Evolutionary conservation across 108 stramenopile genomes (phyloP), one percentile per base, ranked within the genome.

Genomic region (Conticribra guillardii): DNA sequence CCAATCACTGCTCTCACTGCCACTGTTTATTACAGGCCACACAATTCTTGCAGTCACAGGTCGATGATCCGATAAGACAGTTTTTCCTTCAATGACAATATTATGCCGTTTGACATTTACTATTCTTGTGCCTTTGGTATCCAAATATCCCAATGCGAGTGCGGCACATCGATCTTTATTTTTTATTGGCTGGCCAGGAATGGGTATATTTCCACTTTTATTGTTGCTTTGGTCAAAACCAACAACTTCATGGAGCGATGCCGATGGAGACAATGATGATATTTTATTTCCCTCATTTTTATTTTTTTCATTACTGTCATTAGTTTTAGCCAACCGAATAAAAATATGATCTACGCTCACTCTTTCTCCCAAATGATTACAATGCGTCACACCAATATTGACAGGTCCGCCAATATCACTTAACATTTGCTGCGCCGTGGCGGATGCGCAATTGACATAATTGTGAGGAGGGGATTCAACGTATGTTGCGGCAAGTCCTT

Each of bases 341-440:
- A 81, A 74, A 29, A 81, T 71, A 26, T 81, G 80, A 60, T 81
- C 80, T 8, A 81, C 80, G 22, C 61, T 64, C 1, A 81, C 80
- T 27, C 47, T 63, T 26, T 81, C 52, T 17, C 80, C 80, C 0
- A 76, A 55, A 54, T 81, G 80, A 69, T 76, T 71, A 32, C 64
- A 64, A 41, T 81, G 80, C 4, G 80, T 81, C 1, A 76, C 75
- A 5, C 80, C 80, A 14, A 81, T 63, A 32, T 81, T 74, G 46
- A 74, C 60, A 21, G 54, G 69, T 17, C 80, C 80, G 1, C 80
- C 80, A 15, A 71, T 23, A 32, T 45, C 47, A 2, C 63, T 22
- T 3, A 81, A 47, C 41, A 66, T 58, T 64, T 81, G 80, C 41
- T 74, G 55, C 15, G 80, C 74, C 0, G 68, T 56, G 22, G 80